phyloP scores from a whole-genome alignment of 768 basidiomycete genomes.

The Tylopilus sp. region DNA sequence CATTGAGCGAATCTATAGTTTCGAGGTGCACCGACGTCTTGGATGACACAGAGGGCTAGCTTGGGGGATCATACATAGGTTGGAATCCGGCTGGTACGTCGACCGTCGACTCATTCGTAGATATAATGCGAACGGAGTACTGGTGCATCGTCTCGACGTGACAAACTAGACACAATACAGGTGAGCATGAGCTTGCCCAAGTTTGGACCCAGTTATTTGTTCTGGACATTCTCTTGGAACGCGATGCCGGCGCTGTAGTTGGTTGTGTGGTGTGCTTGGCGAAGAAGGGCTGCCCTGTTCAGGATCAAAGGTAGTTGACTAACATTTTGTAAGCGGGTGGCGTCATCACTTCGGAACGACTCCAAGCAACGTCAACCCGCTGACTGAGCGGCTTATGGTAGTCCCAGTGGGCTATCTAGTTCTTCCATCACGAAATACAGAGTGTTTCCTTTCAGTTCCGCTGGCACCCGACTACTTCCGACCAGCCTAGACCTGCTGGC shows the following conservation, averaged over 20 bases:
- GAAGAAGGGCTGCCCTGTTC: background rate
- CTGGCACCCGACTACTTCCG: too few relatives aligned
- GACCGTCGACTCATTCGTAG: background rate
- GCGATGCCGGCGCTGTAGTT: background rate
- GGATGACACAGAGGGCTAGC: too few relatives aligned
- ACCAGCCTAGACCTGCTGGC: too few relatives aligned
- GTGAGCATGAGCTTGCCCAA: background rate
- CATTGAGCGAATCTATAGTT: too few relatives aligned
- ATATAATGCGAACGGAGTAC: background rate
- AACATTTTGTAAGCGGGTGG: background rate
- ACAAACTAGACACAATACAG: background rate
- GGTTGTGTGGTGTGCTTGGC: background rate
- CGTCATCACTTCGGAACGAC: conserved; percentile 4
- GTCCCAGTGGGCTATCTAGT: too few relatives aligned
- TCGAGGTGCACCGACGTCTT: too few relatives aligned
- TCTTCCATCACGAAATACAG: too few relatives aligned
- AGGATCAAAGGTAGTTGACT: background rate
- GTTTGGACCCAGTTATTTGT: background rate
- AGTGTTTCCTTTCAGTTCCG: too few relatives aligned
- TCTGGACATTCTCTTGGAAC: background rate
- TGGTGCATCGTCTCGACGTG: background rate
- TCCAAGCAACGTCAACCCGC: too few relatives aligned
- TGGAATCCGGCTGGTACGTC: background rate
- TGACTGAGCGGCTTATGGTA: too few relatives aligned
- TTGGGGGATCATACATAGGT: too few relatives aligned